A percentile compares a stretch with the other conserved stretches of the same genome.
These are phyloP conservation scores for Solanum neorickii DNA, from an alignment of 257 asterid species.

Conservation along the genomic window DNA sequence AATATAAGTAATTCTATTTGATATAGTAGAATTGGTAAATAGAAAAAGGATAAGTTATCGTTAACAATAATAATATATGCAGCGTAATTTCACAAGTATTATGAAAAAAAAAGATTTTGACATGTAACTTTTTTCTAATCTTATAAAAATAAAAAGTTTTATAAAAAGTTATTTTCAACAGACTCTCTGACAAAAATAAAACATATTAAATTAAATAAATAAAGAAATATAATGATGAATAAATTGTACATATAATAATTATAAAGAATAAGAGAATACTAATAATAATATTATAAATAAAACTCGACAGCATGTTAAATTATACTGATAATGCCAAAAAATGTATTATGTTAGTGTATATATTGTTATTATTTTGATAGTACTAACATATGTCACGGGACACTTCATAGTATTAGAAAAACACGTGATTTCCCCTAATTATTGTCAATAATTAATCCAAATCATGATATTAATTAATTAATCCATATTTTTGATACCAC, in stretches of 20 bases:
- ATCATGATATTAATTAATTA: neutral
- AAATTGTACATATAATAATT: neutral
- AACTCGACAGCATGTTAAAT: neutral
- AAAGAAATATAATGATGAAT: neutral
- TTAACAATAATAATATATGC: neutral
- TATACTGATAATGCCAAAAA: neutral
- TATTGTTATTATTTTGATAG: neutral
- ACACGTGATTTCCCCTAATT: constrained; percentile 34
- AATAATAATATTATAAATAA: neutral
- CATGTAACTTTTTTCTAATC: neutral
- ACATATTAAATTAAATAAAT: neutral
- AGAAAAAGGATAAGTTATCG: neutral
- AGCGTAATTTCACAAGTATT: neutral
- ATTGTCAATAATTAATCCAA: constrained; percentile 13
- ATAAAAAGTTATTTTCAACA: neutral
- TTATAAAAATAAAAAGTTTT: neutral
- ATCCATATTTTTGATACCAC: neutral
- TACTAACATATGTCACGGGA: constrained; percentile 13
- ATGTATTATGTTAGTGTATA: neutral
- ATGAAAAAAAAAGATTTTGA: accelerated
- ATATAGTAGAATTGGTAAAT: neutral
- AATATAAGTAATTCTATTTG: neutral
- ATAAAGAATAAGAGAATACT: neutral
- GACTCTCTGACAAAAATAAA: neutral
- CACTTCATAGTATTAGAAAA: neutral